phyloP scores from a whole-genome alignment of 2,329 filamentous ascomycete species.

The Sclerotinia subarctica region DNA sequence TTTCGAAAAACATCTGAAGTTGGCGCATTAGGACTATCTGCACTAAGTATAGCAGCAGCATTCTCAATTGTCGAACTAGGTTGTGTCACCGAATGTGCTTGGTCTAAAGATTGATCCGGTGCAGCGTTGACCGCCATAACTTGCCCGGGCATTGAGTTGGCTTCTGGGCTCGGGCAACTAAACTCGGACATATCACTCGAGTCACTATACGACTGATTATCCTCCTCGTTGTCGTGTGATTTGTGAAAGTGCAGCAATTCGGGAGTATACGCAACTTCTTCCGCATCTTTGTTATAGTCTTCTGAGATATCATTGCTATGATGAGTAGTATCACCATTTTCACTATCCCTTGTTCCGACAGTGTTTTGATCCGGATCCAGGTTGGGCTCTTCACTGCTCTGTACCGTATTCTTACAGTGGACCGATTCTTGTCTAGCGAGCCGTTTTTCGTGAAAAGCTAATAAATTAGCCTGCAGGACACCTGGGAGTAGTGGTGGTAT shows the following conservation, averaged over 20 bases:
- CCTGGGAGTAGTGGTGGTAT: constrained; percentile 41
- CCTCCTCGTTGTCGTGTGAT: neutral
- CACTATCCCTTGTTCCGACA: neutral
- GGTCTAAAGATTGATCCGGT: neutral
- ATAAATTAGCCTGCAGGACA: constrained; percentile 30
- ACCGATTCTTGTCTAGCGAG: neutral
- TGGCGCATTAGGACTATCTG: neutral
- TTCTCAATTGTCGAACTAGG: neutral
- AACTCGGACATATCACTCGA: neutral
- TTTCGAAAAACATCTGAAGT: neutral
- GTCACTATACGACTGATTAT: neutral
- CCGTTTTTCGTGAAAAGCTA: constrained; percentile 21
- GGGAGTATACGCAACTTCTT: neutral
- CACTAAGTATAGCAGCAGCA: neutral
- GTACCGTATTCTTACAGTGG: neutral
- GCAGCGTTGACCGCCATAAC: neutral
- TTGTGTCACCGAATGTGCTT: neutral
- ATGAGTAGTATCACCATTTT: neutral
- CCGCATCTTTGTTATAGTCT: neutral
- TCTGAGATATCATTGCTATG: neutral
- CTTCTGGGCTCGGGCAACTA: neutral
- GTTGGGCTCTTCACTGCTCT: neutral
- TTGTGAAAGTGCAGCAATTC: neutral
- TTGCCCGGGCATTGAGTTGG: neutral
- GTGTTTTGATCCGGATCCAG: neutral